These are phyloP conservation scores for Spinellus fusiger DNA, from an alignment of 192 early-diverging fungal genomes.

Conservation along the genomic window DNA sequence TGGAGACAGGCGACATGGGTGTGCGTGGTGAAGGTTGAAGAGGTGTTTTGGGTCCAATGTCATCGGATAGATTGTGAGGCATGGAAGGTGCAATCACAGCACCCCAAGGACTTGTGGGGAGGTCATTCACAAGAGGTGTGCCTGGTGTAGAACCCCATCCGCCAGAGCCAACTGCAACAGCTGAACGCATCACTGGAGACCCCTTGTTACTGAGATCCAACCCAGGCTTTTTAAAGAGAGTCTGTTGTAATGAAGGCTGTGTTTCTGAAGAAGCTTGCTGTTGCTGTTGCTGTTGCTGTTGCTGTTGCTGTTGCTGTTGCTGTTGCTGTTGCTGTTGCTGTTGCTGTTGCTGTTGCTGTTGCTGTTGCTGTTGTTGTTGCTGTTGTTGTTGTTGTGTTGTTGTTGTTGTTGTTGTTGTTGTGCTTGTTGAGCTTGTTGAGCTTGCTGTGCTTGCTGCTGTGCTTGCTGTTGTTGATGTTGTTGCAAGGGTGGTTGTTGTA, in stretches of 20 bases:
- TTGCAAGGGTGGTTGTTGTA: background rate
- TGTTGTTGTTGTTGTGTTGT: background rate
- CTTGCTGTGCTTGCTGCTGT: too few species aligned
- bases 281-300: background rate
- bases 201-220: constrained; percentile 9
- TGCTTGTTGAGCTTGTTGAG: too few species aligned
- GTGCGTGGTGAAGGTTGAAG: constrained; percentile 33
- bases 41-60: constrained; percentile 29
- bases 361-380: constrained; percentile 1
- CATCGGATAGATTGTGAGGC: constrained; percentile 27
- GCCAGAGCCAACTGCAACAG: background rate
- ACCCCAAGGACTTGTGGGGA: constrained; percentile 31
- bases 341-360: background rate
- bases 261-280: background rate
- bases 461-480: too few species aligned
- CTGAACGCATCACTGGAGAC: constrained; percentile 19
- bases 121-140: constrained; percentile 18
- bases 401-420: background rate
- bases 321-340: background rate
- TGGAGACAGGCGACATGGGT: constrained; percentile 15
- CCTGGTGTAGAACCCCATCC: constrained; percentile 15
- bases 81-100: constrained; percentile 17
- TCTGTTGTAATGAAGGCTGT: background rate
- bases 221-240: background rate
- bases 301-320: background rate